Evolutionary conservation across 805 yeast species (phyloP).

Genomic region (Kluyveromyces starmeri): DNA sequence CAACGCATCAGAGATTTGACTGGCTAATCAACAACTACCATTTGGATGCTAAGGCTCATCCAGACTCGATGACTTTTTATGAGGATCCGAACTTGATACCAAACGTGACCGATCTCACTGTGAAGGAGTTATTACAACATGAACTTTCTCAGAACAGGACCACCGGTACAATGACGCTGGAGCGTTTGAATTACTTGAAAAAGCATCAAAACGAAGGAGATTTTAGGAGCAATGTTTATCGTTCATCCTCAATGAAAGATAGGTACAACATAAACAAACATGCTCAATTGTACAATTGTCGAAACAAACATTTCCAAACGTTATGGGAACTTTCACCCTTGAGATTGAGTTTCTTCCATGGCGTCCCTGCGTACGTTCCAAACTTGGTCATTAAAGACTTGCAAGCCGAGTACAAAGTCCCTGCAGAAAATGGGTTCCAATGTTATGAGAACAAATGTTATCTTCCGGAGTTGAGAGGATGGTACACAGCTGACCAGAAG

Average conservation of each 20-base stretch:
- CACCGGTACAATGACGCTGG: conserved; percentile 5
- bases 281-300: conserved; percentile 39
- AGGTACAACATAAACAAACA: conserved; percentile 29
- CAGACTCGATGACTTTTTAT: conserved; percentile 4
- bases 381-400: conserved; percentile 34
- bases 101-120: conserved; percentile 5
- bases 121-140: neutral
- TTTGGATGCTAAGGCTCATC: conserved; percentile 2
- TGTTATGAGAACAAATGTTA: conserved; percentile 36
- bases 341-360: conserved; percentile 44
- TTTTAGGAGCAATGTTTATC: neutral
- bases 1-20: conserved; percentile 13
- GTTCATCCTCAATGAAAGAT: conserved; percentile 15
- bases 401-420: conserved; percentile 39
- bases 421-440: conserved; percentile 26
- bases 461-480: conserved; percentile 45
- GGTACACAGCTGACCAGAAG: conserved; percentile 32
- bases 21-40: conserved; percentile 5
- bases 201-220: conserved; percentile 2
- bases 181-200: conserved; percentile 10
- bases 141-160: conserved; percentile 8
- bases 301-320: conserved; percentile 49
- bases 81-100: conserved; percentile 9
- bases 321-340: conserved; percentile 46
- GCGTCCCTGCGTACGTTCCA: conserved; percentile 51